Conservation (phyloP, 2,329 filamentous ascomycete species). For the Lachnellula cervina region DNA sequence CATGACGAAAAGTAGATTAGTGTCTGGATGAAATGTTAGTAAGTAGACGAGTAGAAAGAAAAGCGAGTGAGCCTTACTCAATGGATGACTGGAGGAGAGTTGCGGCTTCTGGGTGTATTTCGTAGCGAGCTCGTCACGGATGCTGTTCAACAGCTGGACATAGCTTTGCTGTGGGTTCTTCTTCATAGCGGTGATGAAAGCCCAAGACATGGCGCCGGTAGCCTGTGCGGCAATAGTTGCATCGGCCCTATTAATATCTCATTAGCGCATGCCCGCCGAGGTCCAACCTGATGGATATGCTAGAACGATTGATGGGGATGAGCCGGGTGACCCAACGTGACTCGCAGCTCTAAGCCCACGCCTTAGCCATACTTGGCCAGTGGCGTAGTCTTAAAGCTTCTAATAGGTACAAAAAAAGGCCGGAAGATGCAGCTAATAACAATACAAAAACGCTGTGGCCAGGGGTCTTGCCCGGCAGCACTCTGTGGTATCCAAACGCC, state of each 20-base stretch:
- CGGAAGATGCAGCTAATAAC: constrained; percentile 13
- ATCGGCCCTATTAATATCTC: constrained; percentile 60
- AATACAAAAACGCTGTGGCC: constrained; percentile 8
- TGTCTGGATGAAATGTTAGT: constrained; percentile 42
- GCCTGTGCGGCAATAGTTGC: constrained; percentile 79
- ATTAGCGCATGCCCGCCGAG: constrained; percentile 16
- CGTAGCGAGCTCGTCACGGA: constrained; percentile 78
- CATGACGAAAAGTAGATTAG: constrained; percentile 59
- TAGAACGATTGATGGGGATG: not conserved
- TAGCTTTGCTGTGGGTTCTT: constrained; percentile 96
- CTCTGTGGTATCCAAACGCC: constrained; percentile 19
- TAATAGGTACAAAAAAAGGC: constrained; percentile 5
- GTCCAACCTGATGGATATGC: not conserved
- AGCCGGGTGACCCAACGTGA: constrained; percentile 28
- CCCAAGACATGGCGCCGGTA: constrained; percentile 97
- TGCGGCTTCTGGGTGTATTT: constrained; percentile 96
- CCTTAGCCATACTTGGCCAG: constrained; percentile 24
- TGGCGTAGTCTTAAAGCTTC: constrained; percentile 24
- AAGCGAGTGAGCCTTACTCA: constrained; percentile 55
- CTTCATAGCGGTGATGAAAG: constrained; percentile 86
- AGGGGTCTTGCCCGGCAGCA: constrained; percentile 16
- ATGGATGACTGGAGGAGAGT: constrained; percentile 89
- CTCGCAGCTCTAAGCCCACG: constrained; percentile 29
- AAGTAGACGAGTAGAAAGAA: not conserved
- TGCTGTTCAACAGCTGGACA: constrained; percentile 89